A percentile compares a stretch with the other conserved stretches of the same genome.
These are phyloP conservation scores for Nicotiana undulata DNA, from an alignment of 257 asterid genomes.

Conservation along the genomic window DNA sequence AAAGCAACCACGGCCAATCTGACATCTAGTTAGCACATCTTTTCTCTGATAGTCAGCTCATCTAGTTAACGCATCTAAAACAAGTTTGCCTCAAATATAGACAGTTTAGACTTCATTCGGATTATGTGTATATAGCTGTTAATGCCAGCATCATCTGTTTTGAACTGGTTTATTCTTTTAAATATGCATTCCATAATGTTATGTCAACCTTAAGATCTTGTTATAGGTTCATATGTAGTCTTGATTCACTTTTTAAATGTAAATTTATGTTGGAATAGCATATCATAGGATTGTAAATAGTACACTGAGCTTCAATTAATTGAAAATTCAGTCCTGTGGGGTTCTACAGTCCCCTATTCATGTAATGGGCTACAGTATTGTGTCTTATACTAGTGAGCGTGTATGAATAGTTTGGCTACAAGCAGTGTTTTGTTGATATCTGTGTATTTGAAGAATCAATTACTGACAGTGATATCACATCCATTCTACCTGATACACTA, in stretches of 20 bases:
- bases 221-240: background rate
- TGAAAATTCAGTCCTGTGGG: background rate
- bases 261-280: background rate
- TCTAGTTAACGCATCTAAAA: background rate
- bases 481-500: background rate
- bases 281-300: background rate
- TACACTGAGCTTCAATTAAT: background rate
- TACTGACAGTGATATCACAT: background rate
- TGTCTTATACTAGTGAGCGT: background rate
- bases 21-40: background rate
- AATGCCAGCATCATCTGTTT: background rate
- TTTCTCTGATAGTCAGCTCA: background rate
- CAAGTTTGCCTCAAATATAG: background rate
- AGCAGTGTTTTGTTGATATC: background rate
- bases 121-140: background rate
- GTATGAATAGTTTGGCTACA: background rate
- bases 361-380: background rate
- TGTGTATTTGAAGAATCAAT: background rate
- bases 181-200: background rate
- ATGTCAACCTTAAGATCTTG: background rate
- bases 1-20: background rate
- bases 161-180: background rate
- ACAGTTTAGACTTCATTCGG: background rate
- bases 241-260: background rate
- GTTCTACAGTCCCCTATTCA: background rate